Conservation (phyloP, 2,329 filamentous ascomycete species). For the Fusarium acutatum region DNA sequence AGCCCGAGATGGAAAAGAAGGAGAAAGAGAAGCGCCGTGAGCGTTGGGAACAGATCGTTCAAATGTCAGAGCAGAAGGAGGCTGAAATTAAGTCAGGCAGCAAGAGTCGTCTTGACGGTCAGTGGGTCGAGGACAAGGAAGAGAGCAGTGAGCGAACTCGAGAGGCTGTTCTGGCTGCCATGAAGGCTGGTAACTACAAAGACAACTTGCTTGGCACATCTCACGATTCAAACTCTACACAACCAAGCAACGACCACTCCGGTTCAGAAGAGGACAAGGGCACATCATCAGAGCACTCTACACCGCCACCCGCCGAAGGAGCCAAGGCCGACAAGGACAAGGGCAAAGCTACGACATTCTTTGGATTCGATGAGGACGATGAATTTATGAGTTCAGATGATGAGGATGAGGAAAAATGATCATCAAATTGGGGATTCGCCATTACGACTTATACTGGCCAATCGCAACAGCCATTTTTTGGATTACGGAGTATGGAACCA, state of each 20-base stretch:
- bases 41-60: slow-evolving; percentile 89
- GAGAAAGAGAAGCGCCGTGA: slow-evolving; percentile 87
- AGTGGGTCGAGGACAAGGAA: slow-evolving; percentile 96
- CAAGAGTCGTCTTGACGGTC: slow-evolving; percentile 79
- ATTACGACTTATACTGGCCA: slow-evolving; percentile 14
- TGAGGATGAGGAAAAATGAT: slow-evolving; percentile 49
- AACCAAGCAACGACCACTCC: slow-evolving; percentile 39
- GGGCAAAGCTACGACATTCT: slow-evolving; percentile 62
- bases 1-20: slow-evolving; percentile 95
- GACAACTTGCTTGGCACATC: slow-evolving; percentile 67
- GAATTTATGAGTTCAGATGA: slow-evolving; percentile 78
- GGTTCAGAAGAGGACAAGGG: slow-evolving; percentile 51
- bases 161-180: slow-evolving; percentile 75
- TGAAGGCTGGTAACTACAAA: slow-evolving; percentile 70
- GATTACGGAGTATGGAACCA: slow-evolving; percentile 39
- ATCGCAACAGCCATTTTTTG: slow-evolving; percentile 31
- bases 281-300: slow-evolving; percentile 57
- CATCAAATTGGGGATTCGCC: background rate
- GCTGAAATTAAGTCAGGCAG: slow-evolving; percentile 82
- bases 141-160: slow-evolving; percentile 85
- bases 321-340: slow-evolving; percentile 51
- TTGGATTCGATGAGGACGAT: slow-evolving; percentile 82
- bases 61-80: slow-evolving; percentile 82
- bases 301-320: slow-evolving; percentile 57
- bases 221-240: slow-evolving; percentile 55